These are phyloP conservation scores for Scenedesmus sp. DNA, from an alignment of 163 green algal genomes.

Conservation along the genomic window DNA sequence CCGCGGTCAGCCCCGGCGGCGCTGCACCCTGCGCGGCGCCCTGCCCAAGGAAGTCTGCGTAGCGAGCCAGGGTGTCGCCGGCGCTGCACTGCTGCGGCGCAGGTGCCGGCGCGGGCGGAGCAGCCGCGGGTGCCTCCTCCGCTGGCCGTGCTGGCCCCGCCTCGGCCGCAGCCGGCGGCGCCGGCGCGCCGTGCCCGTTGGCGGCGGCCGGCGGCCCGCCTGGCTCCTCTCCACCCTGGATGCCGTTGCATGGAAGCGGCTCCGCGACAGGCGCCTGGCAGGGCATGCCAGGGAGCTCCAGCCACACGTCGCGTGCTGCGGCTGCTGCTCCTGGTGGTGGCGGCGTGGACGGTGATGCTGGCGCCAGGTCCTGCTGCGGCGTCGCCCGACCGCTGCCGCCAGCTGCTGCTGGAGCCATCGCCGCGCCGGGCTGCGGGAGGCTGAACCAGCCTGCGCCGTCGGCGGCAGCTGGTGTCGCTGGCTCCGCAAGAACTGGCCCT, in stretches of 20 bases:
- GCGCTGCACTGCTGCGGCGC: slow-evolving; percentile 4
- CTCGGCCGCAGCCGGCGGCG: background rate
- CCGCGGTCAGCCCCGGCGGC: background rate
- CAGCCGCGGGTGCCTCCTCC: background rate
- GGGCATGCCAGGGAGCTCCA: background rate
- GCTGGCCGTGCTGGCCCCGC: background rate
- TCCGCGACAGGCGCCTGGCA: background rate
- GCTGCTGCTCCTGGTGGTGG: background rate
- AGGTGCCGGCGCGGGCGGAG: background rate
- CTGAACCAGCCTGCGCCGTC: background rate
- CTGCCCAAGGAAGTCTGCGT: slow-evolving; percentile 12
- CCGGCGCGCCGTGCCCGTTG: background rate
- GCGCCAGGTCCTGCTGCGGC: no score
- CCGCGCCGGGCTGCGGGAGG: background rate
- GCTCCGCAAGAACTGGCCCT: background rate
- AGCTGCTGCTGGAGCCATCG: background rate
- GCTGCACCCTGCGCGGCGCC: background rate
- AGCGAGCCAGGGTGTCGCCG: background rate
- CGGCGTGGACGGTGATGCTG: background rate
- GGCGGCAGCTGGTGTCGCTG: background rate
- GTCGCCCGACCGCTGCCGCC: background rate
- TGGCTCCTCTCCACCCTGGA: background rate
- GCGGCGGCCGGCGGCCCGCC: background rate
- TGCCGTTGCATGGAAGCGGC: background rate
- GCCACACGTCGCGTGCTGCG: slow-evolving; percentile 8